phyloP scores from a whole-genome alignment of 73 alveolate genomes.

The Paramecium tetraurelia region DNA sequence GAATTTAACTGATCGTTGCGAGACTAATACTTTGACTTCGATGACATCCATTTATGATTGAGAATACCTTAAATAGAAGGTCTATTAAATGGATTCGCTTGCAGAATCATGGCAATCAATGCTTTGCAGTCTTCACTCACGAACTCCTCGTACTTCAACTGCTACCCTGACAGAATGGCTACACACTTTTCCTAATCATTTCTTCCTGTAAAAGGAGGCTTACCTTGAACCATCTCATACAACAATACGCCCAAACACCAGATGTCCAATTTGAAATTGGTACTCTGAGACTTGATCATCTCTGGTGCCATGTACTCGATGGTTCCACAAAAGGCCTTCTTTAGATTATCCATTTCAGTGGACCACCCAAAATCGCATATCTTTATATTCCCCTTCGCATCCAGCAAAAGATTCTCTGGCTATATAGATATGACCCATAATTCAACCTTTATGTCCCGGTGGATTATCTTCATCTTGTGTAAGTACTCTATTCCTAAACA shows the following conservation, averaged over 20 bases:
- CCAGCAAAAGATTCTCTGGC: constrained; percentile 68
- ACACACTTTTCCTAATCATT: constrained; percentile 38
- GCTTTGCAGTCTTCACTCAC: not conserved
- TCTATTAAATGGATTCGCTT: constrained; percentile 44
- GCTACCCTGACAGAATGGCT: not conserved
- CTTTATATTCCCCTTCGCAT: constrained; percentile 63
- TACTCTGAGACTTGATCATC: constrained; percentile 53
- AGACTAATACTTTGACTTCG: not conserved
- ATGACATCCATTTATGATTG: constrained; percentile 42
- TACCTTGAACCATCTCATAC: constrained; percentile 66
- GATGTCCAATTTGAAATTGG: constrained; percentile 38
- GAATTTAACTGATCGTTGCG: not conserved
- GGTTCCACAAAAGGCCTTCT: constrained; percentile 72
- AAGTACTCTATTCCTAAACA: constrained; percentile 45
- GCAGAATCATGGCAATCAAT: not conserved
- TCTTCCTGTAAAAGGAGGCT: constrained; percentile 60
- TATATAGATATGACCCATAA: not conserved
- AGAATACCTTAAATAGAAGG: constrained; percentile 22
- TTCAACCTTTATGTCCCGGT: constrained; percentile 49
- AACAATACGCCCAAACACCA: constrained; percentile 67
- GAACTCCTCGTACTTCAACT: not conserved
- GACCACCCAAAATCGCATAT: constrained; percentile 90
- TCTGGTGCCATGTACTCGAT: constrained; percentile 79
- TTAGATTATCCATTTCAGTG: constrained; percentile 53
- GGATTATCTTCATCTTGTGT: constrained; percentile 56